phyloP scores from a whole-genome alignment of 2,329 filamentous ascomycete species.

The Zymoseptoria ardabiliae region DNA sequence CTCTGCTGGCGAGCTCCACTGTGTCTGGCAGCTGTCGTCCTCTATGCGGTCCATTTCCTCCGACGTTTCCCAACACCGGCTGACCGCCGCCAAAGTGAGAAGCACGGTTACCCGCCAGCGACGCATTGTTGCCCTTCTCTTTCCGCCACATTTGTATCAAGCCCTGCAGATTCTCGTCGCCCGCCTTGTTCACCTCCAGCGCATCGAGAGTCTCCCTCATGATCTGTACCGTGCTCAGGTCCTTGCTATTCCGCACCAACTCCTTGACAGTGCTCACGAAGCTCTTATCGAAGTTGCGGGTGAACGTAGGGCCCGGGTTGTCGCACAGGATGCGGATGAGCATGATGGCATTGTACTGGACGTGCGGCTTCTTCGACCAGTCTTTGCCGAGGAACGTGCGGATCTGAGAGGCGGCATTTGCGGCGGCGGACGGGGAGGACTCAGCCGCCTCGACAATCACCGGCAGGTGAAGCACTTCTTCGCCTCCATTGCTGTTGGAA shows the following conservation, averaged over 20 bases:
- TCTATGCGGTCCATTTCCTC: constrained; percentile 3
- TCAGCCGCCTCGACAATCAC: constrained; percentile 92
- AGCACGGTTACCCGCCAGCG: constrained; percentile 7
- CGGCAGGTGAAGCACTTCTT: constrained; percentile 88
- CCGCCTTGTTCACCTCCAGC: constrained; percentile 62
- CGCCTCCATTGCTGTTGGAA: constrained; percentile 50
- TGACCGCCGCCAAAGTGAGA: neutral
- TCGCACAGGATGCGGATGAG: constrained; percentile 83
- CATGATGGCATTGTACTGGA: constrained; percentile 96
- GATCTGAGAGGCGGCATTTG: constrained; percentile 71
- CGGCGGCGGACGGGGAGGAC: constrained; percentile 78
- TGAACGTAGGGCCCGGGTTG: constrained; percentile 85
- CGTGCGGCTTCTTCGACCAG: constrained; percentile 51
- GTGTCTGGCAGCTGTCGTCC: constrained; percentile 50
- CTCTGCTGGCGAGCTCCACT: constrained; percentile 68
- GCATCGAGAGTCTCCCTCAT: constrained; percentile 78
- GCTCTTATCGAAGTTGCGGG: constrained; percentile 78
- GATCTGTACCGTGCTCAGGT: constrained; percentile 75
- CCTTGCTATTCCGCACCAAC: constrained; percentile 61
- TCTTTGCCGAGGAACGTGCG: constrained; percentile 75
- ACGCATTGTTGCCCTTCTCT: constrained; percentile 55
- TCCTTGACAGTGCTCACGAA: constrained; percentile 72
- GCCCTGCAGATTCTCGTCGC: constrained; percentile 65
- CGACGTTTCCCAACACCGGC: neutral
- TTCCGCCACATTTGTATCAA: constrained; percentile 82